Percentiles rank a stretch among this genome's conserved stretches.
Conservation (phyloP, 129 eudicot species). For the Arctium minus region DNA sequence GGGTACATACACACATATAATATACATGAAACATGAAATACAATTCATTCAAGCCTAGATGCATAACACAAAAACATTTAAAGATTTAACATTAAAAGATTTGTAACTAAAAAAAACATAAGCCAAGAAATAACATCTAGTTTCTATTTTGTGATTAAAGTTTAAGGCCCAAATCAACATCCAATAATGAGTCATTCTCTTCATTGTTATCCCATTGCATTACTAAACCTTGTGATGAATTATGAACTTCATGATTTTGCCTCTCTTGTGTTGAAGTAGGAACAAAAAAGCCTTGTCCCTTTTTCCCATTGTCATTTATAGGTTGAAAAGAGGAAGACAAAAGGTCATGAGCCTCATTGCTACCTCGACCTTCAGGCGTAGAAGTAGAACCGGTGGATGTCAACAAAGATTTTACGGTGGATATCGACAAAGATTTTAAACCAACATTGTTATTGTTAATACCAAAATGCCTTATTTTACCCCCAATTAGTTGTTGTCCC, state of each 20-base stretch:
- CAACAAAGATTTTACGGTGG: background rate
- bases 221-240: background rate
- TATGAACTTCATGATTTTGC: background rate
- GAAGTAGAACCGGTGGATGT: background rate
- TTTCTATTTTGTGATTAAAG: slow-evolving; percentile 3
- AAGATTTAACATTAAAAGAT: background rate
- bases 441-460: background rate
- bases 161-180: slow-evolving; percentile 26
- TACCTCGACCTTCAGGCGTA: background rate
- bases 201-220: background rate
- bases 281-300: background rate
- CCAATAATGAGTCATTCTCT: background rate
- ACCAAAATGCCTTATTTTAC: slow-evolving; percentile 2
- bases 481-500: background rate
- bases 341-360: background rate
- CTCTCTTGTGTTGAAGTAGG: background rate
- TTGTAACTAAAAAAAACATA: background rate
- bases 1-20: background rate
- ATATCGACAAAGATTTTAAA: background rate
- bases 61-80: slow-evolving; percentile 11
- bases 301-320: background rate
- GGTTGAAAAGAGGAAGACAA: slow-evolving; percentile 8
- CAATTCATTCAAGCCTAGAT: background rate
- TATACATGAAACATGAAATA: slow-evolving; percentile 8
- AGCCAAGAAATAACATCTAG: background rate